A percentile compares a stretch with the other conserved stretches of the same genome.
These are phyloP conservation scores for Microsporum audouinii DNA, from an alignment of 2,329 filamentous ascomycete genomes.

Conservation along the genomic window DNA sequence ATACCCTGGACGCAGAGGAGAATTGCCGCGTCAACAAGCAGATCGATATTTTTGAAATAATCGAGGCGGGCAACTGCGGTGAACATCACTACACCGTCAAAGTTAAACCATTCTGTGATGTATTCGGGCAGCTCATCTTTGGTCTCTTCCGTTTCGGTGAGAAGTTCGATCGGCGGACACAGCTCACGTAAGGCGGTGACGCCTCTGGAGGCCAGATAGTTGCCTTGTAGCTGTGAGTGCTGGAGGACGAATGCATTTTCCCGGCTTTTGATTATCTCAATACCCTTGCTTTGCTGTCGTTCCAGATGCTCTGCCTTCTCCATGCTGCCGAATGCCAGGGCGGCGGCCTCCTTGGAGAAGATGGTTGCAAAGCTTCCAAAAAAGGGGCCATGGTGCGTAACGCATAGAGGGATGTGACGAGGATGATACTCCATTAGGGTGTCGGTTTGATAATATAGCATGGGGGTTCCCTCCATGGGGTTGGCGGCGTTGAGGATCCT, in stretches of 20 bases:
- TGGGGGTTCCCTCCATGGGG: background rate
- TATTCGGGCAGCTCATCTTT: background rate
- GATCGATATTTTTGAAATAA: constrained; percentile 1
- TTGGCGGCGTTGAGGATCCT: background rate
- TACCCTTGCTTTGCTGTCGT: background rate
- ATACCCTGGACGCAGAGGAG: background rate
- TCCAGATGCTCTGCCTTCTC: constrained; percentile 1
- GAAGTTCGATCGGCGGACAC: background rate
- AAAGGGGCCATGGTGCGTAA: background rate
- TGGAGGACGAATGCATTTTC: background rate
- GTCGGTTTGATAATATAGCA: constrained; percentile 1
- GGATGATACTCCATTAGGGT: background rate
- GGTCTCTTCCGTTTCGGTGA: background rate
- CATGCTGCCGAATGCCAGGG: background rate
- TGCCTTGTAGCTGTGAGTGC: background rate
- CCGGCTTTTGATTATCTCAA: background rate
- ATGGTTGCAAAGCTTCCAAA: background rate
- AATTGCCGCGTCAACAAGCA: constrained; percentile 1
- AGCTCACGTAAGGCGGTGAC: background rate
- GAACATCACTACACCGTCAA: background rate
- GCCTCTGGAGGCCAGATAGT: background rate
- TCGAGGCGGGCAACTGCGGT: constrained; percentile 1
- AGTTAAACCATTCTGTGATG: background rate
- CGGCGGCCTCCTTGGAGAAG: background rate
- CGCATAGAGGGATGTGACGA: background rate